Conservation (phyloP, 225 moss, liverwort and hornwort genomes). For the Straminergon stramineum region DNA sequence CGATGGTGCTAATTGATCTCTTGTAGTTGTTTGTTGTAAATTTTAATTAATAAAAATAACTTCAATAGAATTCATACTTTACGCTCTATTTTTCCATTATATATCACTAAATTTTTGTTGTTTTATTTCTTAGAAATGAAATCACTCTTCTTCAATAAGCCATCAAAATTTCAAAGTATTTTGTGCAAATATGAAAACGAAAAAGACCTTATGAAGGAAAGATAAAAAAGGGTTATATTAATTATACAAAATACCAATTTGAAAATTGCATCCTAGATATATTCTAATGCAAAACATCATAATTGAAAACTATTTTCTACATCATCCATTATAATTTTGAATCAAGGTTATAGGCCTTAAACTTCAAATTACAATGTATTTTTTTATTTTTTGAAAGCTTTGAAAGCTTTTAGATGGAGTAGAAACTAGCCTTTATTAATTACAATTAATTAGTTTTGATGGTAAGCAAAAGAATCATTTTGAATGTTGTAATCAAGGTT, state of each 20-base stretch:
- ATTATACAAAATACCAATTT: background rate
- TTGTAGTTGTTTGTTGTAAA: no score
- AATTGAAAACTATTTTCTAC: background rate
- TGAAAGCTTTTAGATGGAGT: background rate
- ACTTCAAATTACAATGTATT: background rate
- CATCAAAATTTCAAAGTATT: background rate
- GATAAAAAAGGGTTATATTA: background rate
- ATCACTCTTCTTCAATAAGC: background rate
- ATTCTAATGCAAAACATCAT: background rate
- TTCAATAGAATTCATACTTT: background rate
- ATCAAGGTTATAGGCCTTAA: background rate
- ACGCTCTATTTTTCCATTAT: background rate
- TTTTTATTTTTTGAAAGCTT: background rate
- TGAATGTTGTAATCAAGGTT: background rate
- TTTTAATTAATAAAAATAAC: no score
- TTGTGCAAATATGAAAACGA: background rate
- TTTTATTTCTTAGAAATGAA: background rate
- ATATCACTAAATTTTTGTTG: background rate
- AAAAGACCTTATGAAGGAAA: background rate
- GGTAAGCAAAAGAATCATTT: background rate
- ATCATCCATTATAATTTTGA: background rate
- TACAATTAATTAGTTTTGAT: background rate
- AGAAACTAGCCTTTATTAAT: fast-evolving
- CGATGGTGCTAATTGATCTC: no score
- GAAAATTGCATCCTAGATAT: background rate